phyloP scores from a whole-genome alignment of 169 alveolate species.

The Cyclospora cayetanensis region DNA sequence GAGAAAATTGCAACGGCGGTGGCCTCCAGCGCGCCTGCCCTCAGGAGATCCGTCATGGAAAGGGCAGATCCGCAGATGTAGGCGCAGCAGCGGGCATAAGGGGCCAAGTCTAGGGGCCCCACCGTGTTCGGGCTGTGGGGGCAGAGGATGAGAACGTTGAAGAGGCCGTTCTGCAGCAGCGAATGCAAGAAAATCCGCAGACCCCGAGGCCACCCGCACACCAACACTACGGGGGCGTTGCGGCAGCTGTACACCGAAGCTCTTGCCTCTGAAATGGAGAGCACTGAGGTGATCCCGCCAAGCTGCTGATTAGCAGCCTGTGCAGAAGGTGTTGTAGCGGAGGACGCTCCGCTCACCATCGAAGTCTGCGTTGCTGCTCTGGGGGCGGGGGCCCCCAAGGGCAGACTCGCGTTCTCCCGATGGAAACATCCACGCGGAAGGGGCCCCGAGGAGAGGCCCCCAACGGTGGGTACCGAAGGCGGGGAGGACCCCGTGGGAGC shows the following conservation, averaged over 20 bases:
- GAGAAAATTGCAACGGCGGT: constrained; percentile 50
- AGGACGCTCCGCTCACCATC: not conserved
- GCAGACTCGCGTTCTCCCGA: not conserved
- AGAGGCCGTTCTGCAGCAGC: constrained; percentile 15
- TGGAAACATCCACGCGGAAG: not conserved
- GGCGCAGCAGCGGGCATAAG: constrained; percentile 55
- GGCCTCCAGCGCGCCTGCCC: constrained; percentile 68
- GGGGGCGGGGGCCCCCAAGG: not conserved
- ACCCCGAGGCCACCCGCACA: constrained; percentile 71
- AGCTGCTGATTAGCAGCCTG: not conserved
- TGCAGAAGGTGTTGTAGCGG: not conserved
- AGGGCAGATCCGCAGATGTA: constrained; percentile 62
- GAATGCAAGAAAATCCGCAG: constrained; percentile 55
- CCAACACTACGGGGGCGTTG: constrained; percentile 40
- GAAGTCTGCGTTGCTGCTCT: not conserved
- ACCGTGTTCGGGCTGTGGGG: constrained; percentile 58
- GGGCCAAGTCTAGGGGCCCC: constrained; percentile 47
- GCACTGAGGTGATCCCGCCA: constrained; percentile 43
- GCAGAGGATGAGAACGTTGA: constrained; percentile 47
- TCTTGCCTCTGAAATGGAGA: constrained; percentile 52
- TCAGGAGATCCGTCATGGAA: constrained; percentile 44
- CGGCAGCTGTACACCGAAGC: not conserved
- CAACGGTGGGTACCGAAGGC: not conserved
- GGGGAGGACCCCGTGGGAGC: not conserved
- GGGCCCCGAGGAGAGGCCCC: not conserved